Evolutionary conservation across 257 asterid species (phyloP), one percentile per base, ranked within the genome.

Genomic region (Cordia subcordata): DNA sequence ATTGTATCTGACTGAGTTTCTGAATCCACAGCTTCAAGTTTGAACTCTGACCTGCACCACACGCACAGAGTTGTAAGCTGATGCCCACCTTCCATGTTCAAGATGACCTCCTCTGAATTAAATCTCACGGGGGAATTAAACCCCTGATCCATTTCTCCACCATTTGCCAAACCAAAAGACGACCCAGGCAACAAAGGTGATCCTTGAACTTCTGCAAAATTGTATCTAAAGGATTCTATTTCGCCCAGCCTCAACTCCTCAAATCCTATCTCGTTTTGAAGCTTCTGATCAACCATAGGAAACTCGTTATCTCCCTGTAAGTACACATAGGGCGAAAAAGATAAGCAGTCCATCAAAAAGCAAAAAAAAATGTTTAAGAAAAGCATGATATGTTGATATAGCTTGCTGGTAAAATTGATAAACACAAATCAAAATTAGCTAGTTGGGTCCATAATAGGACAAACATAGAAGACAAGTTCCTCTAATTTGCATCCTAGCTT

Each of bases 31-130:
- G 86, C 86, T 58, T 93, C 97, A 57, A 85, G 86, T 67, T 66
- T 83, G 79, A 93, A 93, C 77, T 93, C 96, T 27, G 87, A 55
- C 79, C 94, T 74, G 76, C 99, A 93, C 99, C 99, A 93, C 46
- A 93, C 97, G 45, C 99, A 93, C 64, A 89, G 80, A 8, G 96
- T 93, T 59, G 79, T 66, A 53, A 93, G 71, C 75, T 75, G 95
- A 70, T 73, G 75, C 11, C 64, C 17, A 45, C 65, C 83, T 60
- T 63, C 50, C 58, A 77, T 51, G 66, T 77, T 72, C 71, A 83
- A 68, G 65, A 81, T 71, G 54, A 81, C 76, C 57, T 67, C 95
- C 69, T 70, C 90, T 11, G 89, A 58, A 53, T 63, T 81, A 75
- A 85, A 82, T 72, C 83, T 69, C 69, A 72, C 79, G 3, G 92